Percentiles rank a stretch among this genome's conserved stretches.
phyloP scores from a whole-genome alignment of 768 basidiomycete genomes.

The Trametes elegans region DNA sequence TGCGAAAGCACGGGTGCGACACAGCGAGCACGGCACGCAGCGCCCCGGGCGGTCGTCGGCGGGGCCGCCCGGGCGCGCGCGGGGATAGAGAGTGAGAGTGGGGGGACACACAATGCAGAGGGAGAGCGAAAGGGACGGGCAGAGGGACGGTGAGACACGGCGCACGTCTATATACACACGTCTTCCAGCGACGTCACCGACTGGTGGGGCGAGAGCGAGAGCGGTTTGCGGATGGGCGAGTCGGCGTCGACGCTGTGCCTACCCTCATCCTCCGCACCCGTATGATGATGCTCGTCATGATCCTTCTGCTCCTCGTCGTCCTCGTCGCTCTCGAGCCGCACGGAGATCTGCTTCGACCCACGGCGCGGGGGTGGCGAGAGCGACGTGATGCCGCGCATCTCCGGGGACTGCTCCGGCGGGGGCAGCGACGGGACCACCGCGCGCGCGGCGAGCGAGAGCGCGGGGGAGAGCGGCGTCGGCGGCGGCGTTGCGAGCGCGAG shows the following conservation, averaged over 20 bases:
- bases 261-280: background rate
- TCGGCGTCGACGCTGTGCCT: no score
- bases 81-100: background rate
- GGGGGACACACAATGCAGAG: background rate
- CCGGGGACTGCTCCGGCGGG: slow-evolving; percentile 31
- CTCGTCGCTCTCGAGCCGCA: slow-evolving; percentile 6
- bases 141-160: background rate
- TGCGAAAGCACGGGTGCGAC: background rate
- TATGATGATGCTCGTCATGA: background rate
- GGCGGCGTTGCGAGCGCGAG: slow-evolving; percentile 46
- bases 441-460: slow-evolving; percentile 20
- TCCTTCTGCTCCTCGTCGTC: slow-evolving; percentile 2
- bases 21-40: background rate
- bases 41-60: background rate
- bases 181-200: slow-evolving; percentile 16
- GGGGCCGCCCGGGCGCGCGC: background rate
- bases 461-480: slow-evolving; percentile 34
- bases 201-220: slow-evolving; percentile 14
- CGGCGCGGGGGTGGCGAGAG: slow-evolving; percentile 66
- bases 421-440: slow-evolving; percentile 18
- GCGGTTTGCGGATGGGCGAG: slow-evolving; percentile 9
- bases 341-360: slow-evolving; percentile 47
- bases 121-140: background rate
- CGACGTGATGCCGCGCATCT: slow-evolving; percentile 42
- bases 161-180: slow-evolving; percentile 6